phyloP scores from a whole-genome alignment of 2,329 filamentous ascomycete genomes.

The Thelonectria discophora region DNA sequence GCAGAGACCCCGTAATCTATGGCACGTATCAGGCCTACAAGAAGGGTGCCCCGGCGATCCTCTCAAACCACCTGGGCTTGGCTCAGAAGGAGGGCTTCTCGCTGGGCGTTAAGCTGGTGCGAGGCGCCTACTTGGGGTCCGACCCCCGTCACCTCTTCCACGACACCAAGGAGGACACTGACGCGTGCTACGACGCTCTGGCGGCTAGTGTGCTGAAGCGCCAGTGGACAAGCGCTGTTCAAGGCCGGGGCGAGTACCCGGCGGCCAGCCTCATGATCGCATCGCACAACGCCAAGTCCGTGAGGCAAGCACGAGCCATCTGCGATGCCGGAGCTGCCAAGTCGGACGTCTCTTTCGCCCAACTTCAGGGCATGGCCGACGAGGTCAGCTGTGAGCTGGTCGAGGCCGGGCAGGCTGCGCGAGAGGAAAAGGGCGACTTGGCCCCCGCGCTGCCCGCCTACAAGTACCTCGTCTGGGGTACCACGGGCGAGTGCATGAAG shows the following conservation, averaged over 20 bases:
- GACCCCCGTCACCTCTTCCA: constrained; percentile 77
- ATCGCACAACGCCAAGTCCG: constrained; percentile 81
- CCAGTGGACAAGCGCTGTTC: constrained; percentile 50
- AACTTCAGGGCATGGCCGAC: constrained; percentile 95
- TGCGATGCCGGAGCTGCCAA: constrained; percentile 55
- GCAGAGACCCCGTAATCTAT: constrained; percentile 75
- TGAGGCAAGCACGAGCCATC: constrained; percentile 64
- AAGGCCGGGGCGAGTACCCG: constrained; percentile 60
- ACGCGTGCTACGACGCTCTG: constrained; percentile 76
- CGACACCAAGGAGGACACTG: constrained; percentile 76
- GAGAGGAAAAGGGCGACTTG: constrained; percentile 39
- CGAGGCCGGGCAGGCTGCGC: constrained; percentile 47
- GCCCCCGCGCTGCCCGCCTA: constrained; percentile 64
- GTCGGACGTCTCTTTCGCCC: constrained; percentile 60
- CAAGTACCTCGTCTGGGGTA: constrained; percentile 77
- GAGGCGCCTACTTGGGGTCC: constrained; percentile 76
- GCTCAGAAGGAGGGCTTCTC: constrained; percentile 70
- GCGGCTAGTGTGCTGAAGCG: constrained; percentile 72
- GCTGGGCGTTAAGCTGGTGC: constrained; percentile 78
- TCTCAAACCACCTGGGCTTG: constrained; percentile 67
- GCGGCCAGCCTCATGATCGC: constrained; percentile 75
- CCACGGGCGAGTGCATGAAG: constrained; percentile 83
- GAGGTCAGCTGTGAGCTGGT: constrained; percentile 78
- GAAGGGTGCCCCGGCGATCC: constrained; percentile 65
- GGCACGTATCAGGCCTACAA: constrained; percentile 83